phyloP scores from a whole-genome alignment of 2,329 filamentous ascomycete genomes.

The Pochonia chlamydosporia region DNA sequence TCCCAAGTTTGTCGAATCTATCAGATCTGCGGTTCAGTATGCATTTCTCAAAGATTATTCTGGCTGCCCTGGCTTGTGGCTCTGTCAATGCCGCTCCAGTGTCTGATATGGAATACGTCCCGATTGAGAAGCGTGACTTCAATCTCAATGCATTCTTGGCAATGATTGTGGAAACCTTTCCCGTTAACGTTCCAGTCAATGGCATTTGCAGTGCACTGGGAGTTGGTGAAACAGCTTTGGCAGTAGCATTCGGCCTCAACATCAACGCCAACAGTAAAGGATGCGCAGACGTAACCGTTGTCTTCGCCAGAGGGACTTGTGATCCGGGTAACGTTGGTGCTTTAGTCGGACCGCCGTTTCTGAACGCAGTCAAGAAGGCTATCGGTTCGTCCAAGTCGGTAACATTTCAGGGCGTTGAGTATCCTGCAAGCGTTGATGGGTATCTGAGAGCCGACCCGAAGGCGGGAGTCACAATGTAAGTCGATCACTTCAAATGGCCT shows the following conservation, averaged over 20 bases:
- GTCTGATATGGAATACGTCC: neutral
- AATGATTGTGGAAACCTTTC: conserved; percentile 10
- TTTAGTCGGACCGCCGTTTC: conserved; percentile 21
- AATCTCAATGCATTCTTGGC: conserved; percentile 9
- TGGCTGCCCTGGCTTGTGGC: neutral
- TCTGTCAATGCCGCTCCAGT: neutral
- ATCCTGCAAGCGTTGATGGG: conserved; percentile 20
- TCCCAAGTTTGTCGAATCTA: too few species aligned
- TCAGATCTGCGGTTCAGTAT: too few species aligned
- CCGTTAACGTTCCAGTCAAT: conserved; percentile 8
- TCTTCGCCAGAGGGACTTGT: conserved; percentile 25
- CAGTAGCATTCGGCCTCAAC: conserved; percentile 10
- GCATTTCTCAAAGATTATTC: neutral
- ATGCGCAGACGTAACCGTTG: conserved; percentile 21
- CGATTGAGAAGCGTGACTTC: neutral
- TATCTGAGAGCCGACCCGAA: conserved; percentile 17
- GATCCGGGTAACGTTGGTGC: conserved; percentile 23
- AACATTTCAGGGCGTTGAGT: conserved; percentile 20
- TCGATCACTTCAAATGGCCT: neutral
- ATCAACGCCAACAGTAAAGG: conserved; percentile 10
- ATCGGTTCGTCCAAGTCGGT: conserved; percentile 11
- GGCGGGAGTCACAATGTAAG: conserved; percentile 18
- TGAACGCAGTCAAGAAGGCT: conserved; percentile 14
- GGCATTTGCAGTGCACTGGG: conserved; percentile 12
- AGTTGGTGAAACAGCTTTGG: conserved; percentile 10